Conservation (phyloP, 2,329 filamentous ascomycete genomes). For the Talaromyces marneffei region DNA sequence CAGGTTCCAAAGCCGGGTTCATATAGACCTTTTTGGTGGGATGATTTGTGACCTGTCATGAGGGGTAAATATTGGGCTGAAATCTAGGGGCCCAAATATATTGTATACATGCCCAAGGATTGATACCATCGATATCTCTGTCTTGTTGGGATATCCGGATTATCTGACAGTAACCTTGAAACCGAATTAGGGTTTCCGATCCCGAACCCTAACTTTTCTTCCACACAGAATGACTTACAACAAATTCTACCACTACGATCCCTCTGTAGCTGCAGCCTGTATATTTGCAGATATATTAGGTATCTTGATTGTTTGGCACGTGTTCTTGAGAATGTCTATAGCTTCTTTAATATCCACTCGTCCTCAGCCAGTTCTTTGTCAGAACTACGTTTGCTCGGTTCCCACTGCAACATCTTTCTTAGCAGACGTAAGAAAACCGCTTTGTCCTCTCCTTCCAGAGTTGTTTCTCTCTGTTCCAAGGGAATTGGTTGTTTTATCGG, state of each 20-base stretch:
- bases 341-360: constrained; percentile 22
- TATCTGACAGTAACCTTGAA: too few relatives aligned
- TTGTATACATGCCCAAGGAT: too few relatives aligned
- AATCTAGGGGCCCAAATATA: too few relatives aligned
- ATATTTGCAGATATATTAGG: neutral
- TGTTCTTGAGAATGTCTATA: neutral
- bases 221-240: neutral
- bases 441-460: neutral
- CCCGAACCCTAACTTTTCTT: neutral
- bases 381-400: constrained; percentile 20
- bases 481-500: neutral
- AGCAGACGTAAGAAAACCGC: neutral
- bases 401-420: constrained; percentile 9
- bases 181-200: neutral
- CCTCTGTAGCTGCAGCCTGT: neutral
- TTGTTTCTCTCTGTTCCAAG: neutral
- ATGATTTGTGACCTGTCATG: too few relatives aligned
- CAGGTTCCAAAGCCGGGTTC: too few relatives aligned
- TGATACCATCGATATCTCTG: too few relatives aligned
- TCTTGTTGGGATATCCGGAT: too few relatives aligned
- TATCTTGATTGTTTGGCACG: neutral
- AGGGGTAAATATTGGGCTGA: too few relatives aligned
- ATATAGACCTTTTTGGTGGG: too few relatives aligned
- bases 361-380: constrained; percentile 25
- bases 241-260: neutral